Evolutionary conservation across 2,329 filamentous ascomycete species (phyloP), one percentile per base, ranked within the genome.

Genomic region (Pyricularia grisea): DNA sequence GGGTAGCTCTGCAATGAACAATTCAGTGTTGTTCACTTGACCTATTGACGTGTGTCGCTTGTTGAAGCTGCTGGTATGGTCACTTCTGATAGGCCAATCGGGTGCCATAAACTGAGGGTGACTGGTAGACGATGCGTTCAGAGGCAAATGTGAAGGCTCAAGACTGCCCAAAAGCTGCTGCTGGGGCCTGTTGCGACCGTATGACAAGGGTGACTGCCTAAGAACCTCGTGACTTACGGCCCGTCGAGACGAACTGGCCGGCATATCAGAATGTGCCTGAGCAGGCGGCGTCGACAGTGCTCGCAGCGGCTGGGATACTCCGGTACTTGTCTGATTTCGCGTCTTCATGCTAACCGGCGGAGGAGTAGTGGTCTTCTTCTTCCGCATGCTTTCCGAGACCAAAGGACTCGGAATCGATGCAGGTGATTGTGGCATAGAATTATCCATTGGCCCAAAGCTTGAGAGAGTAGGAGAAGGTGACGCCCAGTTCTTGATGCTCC

Each of bases 331-430:
- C 7, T 77, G 75, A 33, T 77, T 80, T 30, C 80, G 71, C 7
- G 79, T 81, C n/a, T 76, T 76, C 75, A 83, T 79, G 72, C 79
- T 83, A 31, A 82, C 77, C 0, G 82, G 80, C 0, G 80, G 79
- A 3, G 79, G 77, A 0, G 78, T 78, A 68, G 73, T 79, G 65
- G n/a, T 60, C 20, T 55, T 67, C 65, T 9, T 55, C 63, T 14
- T 66, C 14, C 67, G 25, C 65, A 68, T 73, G 69, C 71, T 71
- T 28, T 75, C 72, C 30, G 75, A 73, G 17, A 78, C 71, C 17
- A 75, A 31, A 7, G 76, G 75, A 28, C 74, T 77, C 5, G 76
- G 74, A 2, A 75, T 70, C 3, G 72, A 68, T 1, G 73, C 71
- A 0, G 72, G 23, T 36, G 30, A 36, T 12, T 65, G 72, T 55